These are phyloP conservation scores for Phytophthora fragariaefolia DNA, from an alignment of 352 stramenopile genomes.

Conservation along the genomic window DNA sequence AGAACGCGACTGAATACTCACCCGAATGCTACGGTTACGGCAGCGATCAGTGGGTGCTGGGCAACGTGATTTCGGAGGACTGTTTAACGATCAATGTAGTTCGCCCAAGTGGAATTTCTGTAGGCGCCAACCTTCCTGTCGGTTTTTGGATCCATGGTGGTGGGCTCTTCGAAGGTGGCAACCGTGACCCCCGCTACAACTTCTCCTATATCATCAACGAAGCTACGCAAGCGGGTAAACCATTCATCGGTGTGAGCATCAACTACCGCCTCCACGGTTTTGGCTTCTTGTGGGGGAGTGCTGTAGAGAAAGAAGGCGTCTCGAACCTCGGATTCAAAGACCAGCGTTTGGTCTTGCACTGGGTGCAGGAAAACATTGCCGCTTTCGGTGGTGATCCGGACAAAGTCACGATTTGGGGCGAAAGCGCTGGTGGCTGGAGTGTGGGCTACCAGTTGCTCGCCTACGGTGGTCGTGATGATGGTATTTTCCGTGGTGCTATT, in stretches of 20 bases:
- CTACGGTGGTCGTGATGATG: constrained; percentile 30
- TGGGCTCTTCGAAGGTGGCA: constrained; percentile 33
- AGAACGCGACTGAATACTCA: constrained; percentile 50
- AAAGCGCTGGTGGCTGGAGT: constrained; percentile 58
- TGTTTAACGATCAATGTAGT: constrained; percentile 34
- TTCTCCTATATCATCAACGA: constrained; percentile 38
- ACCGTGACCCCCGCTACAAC: constrained; percentile 40
- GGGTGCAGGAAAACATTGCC: constrained; percentile 32
- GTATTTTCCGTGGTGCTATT: constrained; percentile 26
- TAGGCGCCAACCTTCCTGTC: constrained; percentile 28
- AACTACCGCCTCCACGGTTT: constrained; percentile 49
- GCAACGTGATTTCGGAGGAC: constrained; percentile 31
- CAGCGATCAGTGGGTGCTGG: constrained; percentile 32
- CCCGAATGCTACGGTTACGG: constrained; percentile 37
- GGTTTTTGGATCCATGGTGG: constrained; percentile 37
- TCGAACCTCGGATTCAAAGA: constrained; percentile 88
- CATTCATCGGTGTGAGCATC: constrained; percentile 46
- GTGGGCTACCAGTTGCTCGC: constrained; percentile 33
- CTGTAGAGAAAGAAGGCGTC: constrained; percentile 46
- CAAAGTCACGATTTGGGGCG: constrained; percentile 35
- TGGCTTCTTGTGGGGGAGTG: constrained; percentile 39
- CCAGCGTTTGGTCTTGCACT: constrained; percentile 75
- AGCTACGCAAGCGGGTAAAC: constrained; percentile 20
- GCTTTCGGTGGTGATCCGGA: constrained; percentile 24
- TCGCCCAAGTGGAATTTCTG: constrained; percentile 34